Conservation (phyloP, 108 stramenopile genomes). For the Fragilaria radians region DNA sequence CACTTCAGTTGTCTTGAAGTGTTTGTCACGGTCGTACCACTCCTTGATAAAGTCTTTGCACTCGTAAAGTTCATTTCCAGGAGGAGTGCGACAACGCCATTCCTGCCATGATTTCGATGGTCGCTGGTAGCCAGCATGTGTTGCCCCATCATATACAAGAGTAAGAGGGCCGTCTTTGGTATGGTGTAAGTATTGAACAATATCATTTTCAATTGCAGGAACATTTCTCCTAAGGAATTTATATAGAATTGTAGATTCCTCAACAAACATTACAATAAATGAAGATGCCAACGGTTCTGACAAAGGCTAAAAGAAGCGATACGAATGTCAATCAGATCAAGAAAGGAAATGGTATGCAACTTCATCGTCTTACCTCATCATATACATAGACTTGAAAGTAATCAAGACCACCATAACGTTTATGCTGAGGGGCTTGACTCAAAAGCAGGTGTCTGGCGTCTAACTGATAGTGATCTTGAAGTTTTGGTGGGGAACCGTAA, state of each 20-base stretch:
- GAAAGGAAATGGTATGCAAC: not conserved
- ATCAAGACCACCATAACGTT: not conserved
- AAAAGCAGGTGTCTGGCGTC: not conserved
- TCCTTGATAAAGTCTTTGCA: not conserved
- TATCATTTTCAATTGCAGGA: not conserved
- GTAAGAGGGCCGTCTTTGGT: not conserved
- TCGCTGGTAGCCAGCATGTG: not conserved
- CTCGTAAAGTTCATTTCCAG: not conserved
- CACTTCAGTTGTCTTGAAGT: not conserved
- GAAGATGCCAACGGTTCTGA: not conserved
- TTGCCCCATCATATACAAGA: not conserved
- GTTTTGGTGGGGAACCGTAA: not conserved
- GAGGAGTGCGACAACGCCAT: not conserved
- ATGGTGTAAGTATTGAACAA: not conserved
- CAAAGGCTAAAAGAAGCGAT: not conserved
- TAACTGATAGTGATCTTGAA: not conserved
- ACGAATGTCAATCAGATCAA: not conserved
- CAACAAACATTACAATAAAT: not conserved
- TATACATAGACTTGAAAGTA: slow-evolving; percentile 1
- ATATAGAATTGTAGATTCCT: not conserved
- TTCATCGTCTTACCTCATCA: not conserved
- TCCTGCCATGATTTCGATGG: not conserved
- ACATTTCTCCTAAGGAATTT: not conserved
- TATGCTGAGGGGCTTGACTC: not conserved
- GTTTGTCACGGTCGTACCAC: not conserved